A percentile compares a stretch with the other conserved stretches of the same genome.
Conservation (phyloP, 192 early-diverging fungal genomes). For the Coemansia sp. region DNA sequence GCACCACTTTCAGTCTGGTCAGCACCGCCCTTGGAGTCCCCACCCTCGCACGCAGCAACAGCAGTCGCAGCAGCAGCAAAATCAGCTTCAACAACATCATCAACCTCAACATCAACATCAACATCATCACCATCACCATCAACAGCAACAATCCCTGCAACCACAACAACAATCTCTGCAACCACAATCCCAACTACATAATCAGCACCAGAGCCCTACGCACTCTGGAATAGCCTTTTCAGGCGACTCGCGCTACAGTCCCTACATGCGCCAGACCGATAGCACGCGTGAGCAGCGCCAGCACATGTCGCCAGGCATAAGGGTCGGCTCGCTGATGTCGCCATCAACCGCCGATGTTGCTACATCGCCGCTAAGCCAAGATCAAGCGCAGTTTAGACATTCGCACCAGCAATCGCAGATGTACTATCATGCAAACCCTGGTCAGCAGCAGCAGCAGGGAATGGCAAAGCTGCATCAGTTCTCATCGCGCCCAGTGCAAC, state of each 20-base stretch:
- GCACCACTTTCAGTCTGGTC: conserved; percentile 14
- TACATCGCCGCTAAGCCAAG: neutral
- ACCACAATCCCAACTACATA: no score
- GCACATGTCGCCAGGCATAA: conserved; percentile 17
- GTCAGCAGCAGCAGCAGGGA: neutral
- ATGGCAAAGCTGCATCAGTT: no score
- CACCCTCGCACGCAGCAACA: conserved; percentile 37
- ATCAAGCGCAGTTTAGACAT: conserved; percentile 12
- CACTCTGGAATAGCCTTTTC: conserved; percentile 17
- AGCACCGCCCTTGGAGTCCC: conserved; percentile 48
- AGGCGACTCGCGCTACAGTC: conserved; percentile 39
- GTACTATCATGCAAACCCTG: neutral
- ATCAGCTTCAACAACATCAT: no score
- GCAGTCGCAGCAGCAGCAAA: no score
- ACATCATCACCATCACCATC: no score
- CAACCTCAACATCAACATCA: no score
- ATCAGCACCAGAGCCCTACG: conserved; percentile 17
- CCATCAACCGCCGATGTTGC: conserved; percentile 3
- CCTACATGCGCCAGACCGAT: conserved; percentile 35
- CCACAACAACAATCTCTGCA: no score
- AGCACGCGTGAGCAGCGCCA: conserved; percentile 26
- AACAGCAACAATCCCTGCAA: no score
- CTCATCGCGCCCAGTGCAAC: neutral
- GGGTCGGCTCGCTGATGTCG: conserved; percentile 7
- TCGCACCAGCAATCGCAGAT: conserved; percentile 11